phyloP scores from a whole-genome alignment of 1,284 basidiomycete species.

The Salmacisia buchloeana region DNA sequence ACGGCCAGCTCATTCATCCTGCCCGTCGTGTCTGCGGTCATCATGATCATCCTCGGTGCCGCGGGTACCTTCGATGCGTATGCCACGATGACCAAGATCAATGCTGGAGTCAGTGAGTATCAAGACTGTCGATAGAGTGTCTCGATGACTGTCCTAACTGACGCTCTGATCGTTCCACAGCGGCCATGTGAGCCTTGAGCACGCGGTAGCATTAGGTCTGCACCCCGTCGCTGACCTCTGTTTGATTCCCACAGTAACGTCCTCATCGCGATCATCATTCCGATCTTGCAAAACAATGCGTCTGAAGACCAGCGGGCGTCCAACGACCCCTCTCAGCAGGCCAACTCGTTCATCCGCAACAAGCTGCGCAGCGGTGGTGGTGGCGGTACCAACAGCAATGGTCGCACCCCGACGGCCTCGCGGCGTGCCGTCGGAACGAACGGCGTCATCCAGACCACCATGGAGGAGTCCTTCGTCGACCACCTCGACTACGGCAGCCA shows the following conservation, averaged over 20 bases:
- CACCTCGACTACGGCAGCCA: not conserved
- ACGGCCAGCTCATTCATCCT: conserved; percentile 4
- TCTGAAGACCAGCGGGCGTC: not conserved
- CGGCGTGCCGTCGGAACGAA: no score
- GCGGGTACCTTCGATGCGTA: not conserved
- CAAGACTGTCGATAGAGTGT: not conserved
- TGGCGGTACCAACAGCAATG: not conserved
- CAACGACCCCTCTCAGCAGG: not conserved
- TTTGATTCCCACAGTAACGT: not conserved
- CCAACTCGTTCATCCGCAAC: not conserved
- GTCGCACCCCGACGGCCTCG: no score
- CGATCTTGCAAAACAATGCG: not conserved
- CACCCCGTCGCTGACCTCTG: not conserved
- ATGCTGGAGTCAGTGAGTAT: conserved; percentile 6
- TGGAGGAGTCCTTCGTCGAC: conserved; percentile 2
- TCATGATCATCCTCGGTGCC: conserved; percentile 4
- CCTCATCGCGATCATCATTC: conserved; percentile 5
- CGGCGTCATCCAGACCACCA: not conserved
- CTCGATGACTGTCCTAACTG: not conserved
- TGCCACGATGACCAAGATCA: not conserved
- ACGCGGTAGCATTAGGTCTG: not conserved
- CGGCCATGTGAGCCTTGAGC: conserved; percentile 1
- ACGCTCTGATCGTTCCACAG: not conserved
- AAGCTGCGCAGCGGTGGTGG: not conserved
- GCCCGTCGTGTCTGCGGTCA: not conserved